These are phyloP conservation scores for Phytophthora citricola DNA, from an alignment of 352 stramenopile genomes.

Conservation along the genomic window DNA sequence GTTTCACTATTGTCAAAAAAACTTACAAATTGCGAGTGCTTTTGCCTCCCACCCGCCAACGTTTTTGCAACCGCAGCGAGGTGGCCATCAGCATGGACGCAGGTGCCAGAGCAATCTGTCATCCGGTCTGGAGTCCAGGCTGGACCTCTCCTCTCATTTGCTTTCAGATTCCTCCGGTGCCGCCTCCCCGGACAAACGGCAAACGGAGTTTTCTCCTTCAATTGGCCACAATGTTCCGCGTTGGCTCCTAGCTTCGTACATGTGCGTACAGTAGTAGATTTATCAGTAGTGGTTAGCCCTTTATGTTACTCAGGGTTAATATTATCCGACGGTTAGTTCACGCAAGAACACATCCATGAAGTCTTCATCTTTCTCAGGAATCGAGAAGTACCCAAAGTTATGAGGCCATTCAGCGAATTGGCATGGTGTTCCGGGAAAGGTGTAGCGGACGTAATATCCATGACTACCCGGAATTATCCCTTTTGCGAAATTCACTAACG, in stretches of 20 bases:
- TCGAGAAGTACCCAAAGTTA: no score
- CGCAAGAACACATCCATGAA: no score
- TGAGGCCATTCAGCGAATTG: no score
- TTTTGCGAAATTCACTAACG: no score
- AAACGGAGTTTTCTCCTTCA: conserved; percentile 4
- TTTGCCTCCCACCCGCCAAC: not conserved
- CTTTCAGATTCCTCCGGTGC: conserved; percentile 26
- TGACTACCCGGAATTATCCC: no score
- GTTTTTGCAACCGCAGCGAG: conserved; percentile 9
- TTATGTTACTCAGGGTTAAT: no score
- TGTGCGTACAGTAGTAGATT: no score
- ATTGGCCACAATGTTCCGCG: conserved; percentile 19
- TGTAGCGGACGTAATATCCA: no score
- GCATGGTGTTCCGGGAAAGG: no score
- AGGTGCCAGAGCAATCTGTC: conserved; percentile 14
- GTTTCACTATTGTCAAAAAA: conserved; percentile 14
- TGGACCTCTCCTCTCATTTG: not conserved
- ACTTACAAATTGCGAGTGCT: not conserved
- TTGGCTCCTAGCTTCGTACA: conserved; percentile 13
- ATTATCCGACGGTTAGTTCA: no score
- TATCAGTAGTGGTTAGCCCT: no score
- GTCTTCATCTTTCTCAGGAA: no score
- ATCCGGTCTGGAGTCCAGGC: not conserved
- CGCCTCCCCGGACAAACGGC: conserved; percentile 1
- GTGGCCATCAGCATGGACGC: conserved; percentile 15